Base-by-base conservation (phyloP, 345 rosid genomes). In the Hibiscus mutabilis region DNA sequence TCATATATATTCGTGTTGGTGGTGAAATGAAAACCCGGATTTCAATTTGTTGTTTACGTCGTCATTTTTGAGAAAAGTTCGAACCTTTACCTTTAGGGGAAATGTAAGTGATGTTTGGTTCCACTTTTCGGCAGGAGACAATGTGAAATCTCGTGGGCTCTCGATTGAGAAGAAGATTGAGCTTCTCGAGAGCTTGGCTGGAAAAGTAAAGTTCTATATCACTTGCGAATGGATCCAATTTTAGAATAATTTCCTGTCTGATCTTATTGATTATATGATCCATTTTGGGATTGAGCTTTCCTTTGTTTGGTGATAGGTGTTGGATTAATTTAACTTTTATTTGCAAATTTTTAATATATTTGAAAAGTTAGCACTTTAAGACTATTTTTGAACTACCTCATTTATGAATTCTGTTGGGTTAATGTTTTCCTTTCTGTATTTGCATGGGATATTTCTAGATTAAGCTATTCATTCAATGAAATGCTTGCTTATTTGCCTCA, bases 151-250 rank as follows among this genome's bases (percentile, higher is more conserved):
- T 47, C 87, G 86, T 56, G 96, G 80, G 47, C 77, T 86, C 60
- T 88, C 95, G 37, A 80, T 94, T 64, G 98, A 94, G 85, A 87
- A 88, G 92, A 94, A 87, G 86, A 91, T 94, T 44, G 97, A 94
- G 62, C 83, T 83, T 72, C 95, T 94, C 29, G 97, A 94, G 83
- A 90, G 83, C 87, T 77, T 94, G 67, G 44, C 93, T 1, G 98
- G 91, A 77, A 86, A 83, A 79, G 97, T 91, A 47, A 79, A 72
- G 72, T 61, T 58, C 51, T 79, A 75, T 70, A 18, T 3, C 44
- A 21, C 29, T 58, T 15, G 6, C 33, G n/a, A 19, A 52, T 49
- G 27, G 58, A 70, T 33, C 69, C 53, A 51, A 12, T 55, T 37
- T 53, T 19, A 69, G n/a, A 21, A 11, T 4, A 65, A 21, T 21